These are phyloP conservation scores for Aspergillus carlsbadensis DNA, from an alignment of 495 filamentous ascomycete species.

Conservation along the genomic window DNA sequence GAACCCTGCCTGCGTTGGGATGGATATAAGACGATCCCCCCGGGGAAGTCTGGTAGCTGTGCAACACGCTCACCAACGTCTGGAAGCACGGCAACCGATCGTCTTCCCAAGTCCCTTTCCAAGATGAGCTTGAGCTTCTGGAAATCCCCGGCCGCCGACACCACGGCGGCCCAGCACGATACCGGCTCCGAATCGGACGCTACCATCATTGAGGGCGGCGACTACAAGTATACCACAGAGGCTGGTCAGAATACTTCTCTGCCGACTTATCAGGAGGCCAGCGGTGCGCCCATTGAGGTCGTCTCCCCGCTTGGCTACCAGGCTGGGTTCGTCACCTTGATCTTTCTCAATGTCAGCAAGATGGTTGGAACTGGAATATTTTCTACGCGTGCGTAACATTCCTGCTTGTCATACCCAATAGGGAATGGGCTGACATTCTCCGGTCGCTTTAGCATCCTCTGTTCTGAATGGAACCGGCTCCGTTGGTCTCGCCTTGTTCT, in stretches of 20 bases:
- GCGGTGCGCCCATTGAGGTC: conserved; percentile 60
- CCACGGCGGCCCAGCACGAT: conserved; percentile 4
- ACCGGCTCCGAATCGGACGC: conserved; percentile 1
- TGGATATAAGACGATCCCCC: not conserved
- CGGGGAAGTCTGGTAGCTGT: not conserved
- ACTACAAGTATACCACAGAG: conserved; percentile 49
- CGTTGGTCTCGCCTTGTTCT: conserved; percentile 58
- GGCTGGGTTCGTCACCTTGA: conserved; percentile 53
- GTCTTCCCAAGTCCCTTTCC: not conserved
- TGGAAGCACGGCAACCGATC: not conserved
- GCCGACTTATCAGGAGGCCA: conserved; percentile 60
- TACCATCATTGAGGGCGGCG: conserved; percentile 32
- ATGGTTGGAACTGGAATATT: conserved; percentile 70
- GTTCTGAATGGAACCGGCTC: conserved; percentile 58
- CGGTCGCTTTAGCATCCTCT: conserved; percentile 41
- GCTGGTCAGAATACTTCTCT: conserved; percentile 55
- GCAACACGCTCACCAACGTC: not conserved
- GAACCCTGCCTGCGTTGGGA: not conserved
- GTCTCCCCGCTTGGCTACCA: conserved; percentile 59
- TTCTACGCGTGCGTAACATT: conserved; percentile 53
- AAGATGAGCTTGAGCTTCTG: not conserved
- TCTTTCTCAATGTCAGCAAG: conserved; percentile 62
- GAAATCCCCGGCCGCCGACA: not conserved
- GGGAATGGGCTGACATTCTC: not conserved
- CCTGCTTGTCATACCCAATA: not conserved